Evolutionary conservation across 1,284 basidiomycete genomes (phyloP).

Genomic region (Trametes sp.): DNA sequence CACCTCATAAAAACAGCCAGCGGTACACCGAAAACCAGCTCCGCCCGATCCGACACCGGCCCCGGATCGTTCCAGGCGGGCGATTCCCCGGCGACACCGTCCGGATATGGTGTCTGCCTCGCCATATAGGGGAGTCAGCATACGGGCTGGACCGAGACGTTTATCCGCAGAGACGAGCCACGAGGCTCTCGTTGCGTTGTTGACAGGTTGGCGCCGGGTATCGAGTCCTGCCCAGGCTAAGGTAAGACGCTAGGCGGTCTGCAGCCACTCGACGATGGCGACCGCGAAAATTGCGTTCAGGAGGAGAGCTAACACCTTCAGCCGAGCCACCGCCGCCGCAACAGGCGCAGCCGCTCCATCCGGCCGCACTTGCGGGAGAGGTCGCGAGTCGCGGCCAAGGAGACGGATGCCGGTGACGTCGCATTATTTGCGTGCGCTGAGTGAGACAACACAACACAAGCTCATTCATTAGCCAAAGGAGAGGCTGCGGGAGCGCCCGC

Average conservation of each 20-base stretch:
- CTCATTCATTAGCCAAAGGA: constrained; percentile 8
- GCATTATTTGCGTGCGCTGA: background rate
- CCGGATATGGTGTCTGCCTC: constrained; percentile 3
- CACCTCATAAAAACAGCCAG: background rate
- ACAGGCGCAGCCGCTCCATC: background rate
- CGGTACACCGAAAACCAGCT: background rate
- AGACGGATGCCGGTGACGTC: background rate
- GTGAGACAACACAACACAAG: constrained; percentile 7
- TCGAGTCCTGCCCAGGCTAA: constrained; percentile 21
- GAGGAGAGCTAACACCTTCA: constrained; percentile 11
- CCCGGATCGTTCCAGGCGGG: constrained; percentile 20
- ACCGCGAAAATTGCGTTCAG: background rate
- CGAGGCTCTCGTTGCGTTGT: constrained; percentile 29
- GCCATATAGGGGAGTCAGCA: background rate
- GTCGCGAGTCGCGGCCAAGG: background rate
- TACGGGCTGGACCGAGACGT: constrained; percentile 11
- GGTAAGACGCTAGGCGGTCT: constrained; percentile 12
- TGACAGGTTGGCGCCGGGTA: background rate
- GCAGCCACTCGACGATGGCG: constrained; percentile 8
- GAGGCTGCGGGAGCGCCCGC: background rate
- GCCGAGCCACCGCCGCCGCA: constrained; percentile 15
- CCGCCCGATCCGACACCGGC: constrained; percentile 7
- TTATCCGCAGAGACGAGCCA: constrained; percentile 24
- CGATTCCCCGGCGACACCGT: background rate
- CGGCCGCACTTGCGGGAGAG: background rate